Conservation (phyloP, 2,329 filamentous ascomycete genomes). For the Fusarium palustre region DNA sequence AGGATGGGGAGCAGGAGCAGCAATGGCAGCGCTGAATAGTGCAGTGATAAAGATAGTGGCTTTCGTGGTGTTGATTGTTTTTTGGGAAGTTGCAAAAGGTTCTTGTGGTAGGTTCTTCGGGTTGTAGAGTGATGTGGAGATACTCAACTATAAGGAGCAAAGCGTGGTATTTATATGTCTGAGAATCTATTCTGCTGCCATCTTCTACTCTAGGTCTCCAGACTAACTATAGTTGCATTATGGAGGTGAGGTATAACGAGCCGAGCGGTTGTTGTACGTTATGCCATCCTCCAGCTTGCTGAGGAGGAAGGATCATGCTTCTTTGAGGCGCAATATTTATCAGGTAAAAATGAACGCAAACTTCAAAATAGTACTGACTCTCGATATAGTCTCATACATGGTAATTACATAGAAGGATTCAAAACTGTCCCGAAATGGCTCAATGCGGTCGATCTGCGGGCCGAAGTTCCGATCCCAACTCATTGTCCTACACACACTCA, state of each 20-base stretch:
- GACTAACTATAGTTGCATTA: background rate
- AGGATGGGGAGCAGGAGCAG: background rate
- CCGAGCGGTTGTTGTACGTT: background rate
- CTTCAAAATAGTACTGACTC: background rate
- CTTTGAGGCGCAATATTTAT: background rate
- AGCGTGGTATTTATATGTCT: background rate
- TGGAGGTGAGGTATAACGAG: background rate
- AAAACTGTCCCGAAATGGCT: background rate
- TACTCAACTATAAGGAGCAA: background rate
- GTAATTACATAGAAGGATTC: background rate
- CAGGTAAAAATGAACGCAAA: no score
- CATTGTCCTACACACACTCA: background rate
- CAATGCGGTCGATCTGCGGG: background rate
- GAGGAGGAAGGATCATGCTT: background rate
- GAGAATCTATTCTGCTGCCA: background rate
- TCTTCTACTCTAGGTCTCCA: background rate
- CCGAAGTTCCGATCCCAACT: background rate
- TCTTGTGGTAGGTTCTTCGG: background rate
- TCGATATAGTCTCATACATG: background rate
- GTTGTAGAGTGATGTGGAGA: background rate
- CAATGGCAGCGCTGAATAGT: background rate
- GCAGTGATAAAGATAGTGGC: background rate
- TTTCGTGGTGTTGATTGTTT: background rate
- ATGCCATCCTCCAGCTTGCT: background rate
- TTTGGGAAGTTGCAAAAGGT: background rate